phyloP scores from a whole-genome alignment of 495 filamentous ascomycete genomes.

The Daldinia decipiens region DNA sequence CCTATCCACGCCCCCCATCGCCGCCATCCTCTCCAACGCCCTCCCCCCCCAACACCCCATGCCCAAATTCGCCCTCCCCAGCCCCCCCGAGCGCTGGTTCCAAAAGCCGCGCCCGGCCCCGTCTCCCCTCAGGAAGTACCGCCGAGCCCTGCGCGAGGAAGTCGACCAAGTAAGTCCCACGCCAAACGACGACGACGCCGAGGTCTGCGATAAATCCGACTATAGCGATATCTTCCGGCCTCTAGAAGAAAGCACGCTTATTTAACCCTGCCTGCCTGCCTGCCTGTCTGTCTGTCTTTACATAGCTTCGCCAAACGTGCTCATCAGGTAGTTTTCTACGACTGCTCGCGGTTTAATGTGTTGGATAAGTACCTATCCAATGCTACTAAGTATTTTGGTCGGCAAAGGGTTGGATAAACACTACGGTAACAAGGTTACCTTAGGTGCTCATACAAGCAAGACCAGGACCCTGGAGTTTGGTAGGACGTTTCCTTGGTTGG shows the following conservation, averaged over 20 bases:
- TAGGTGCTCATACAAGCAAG: not conserved
- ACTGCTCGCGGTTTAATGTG: not conserved
- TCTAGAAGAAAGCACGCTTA: not conserved
- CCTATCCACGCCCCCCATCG: not conserved
- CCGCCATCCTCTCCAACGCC: not conserved
- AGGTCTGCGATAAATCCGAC: not conserved
- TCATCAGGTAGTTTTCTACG: not conserved
- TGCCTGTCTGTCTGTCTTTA: not conserved
- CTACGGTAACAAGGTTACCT: not conserved
- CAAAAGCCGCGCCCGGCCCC: not conserved
- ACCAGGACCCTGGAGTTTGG: not conserved
- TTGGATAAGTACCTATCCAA: not conserved
- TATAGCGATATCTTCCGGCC: not conserved
- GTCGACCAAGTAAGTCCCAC: not conserved
- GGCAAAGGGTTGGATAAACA: not conserved
- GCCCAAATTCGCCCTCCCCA: not conserved
- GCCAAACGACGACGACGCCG: not conserved
- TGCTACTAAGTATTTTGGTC: not conserved
- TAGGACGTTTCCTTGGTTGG: not conserved
- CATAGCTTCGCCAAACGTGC: not conserved
- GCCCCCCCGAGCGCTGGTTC: not conserved
- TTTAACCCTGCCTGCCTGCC: not conserved
- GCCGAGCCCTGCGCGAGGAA: not conserved
- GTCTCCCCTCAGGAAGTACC: not conserved
- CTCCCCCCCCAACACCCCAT: not conserved